Evolutionary conservation across 2,329 filamentous ascomycete species (phyloP), one percentile per base, ranked within the genome.

Genomic region (Chrysosporium keratinophilum): DNA sequence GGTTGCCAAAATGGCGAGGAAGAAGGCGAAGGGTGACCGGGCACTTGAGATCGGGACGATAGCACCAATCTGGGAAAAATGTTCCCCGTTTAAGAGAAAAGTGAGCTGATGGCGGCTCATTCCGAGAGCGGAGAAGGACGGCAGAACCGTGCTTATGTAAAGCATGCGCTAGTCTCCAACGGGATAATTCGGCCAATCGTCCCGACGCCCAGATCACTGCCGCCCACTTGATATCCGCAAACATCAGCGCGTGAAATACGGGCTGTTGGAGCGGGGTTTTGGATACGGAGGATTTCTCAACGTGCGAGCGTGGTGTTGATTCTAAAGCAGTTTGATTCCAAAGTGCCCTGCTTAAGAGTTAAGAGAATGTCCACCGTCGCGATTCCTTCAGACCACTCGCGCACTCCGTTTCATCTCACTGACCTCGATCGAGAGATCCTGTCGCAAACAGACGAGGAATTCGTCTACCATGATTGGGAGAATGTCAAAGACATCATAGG

Each of bases 401-500:
- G 51, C 12, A n/a, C 47, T 37, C 69, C 73, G 12, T 78, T 78
- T 61, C 66, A 72, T 37, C 68, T 79, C 40, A 79, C 75, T 3
- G 68, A 71, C 39, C 66, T 73, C 50, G 77, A 79, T 62, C 72
- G 70, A 33, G 63, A 72, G 53, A 64, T 78, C 23, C 67, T 80
- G 14, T 65, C 75, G 2, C 75, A 74, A 57, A 75, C 67, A 48
- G 77, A 79, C 60, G 75, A 77, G 55, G 72, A 79, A 52, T 80
- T 74, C 59, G 62, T 74, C 44, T 67, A 68, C 37, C 76, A 77
- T 48, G 73, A 74, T 52, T 80, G 78, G 78, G 68, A 74, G 9
- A 70, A 78, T 40, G 64, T 80, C 20, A 73, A 72, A 58, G 61
- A 70, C 35, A 77, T 79, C 60, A 76, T 79, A 62, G 71, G 76